These are phyloP conservation scores for Lyophyllum atratum DNA, from an alignment of 768 basidiomycete species.

Conservation along the genomic window DNA sequence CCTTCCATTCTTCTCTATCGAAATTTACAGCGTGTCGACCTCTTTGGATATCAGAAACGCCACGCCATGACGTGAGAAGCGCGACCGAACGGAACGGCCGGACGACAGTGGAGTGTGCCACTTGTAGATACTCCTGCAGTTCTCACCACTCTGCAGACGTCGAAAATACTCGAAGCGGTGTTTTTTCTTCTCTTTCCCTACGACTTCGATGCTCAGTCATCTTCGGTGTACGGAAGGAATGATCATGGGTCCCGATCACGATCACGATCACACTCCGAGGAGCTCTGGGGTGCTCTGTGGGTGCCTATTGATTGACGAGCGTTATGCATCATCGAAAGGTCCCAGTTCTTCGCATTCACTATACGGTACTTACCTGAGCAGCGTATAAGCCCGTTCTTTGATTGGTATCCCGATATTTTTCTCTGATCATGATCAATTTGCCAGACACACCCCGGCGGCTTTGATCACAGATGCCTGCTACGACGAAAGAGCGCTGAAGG, in stretches of 20 bases:
- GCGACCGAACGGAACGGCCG: neutral
- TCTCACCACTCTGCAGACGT: neutral
- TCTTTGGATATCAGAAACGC: neutral
- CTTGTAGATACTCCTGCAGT: neutral
- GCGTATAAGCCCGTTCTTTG: neutral
- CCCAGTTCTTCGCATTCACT: too few species aligned
- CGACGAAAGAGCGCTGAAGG: neutral
- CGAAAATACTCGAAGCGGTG: neutral
- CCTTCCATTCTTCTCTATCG: neutral
- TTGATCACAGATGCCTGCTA: neutral
- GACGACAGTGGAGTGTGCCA: neutral
- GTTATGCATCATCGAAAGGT: too few species aligned
- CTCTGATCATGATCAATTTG: neutral
- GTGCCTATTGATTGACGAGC: too few species aligned
- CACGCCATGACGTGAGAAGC: neutral
- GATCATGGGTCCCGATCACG: too few species aligned
- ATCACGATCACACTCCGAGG: too few species aligned
- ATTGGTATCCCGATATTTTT: neutral
- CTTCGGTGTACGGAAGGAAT: neutral
- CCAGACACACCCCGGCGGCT: too few species aligned
- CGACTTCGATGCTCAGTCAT: neutral
- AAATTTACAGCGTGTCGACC: neutral
- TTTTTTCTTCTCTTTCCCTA: neutral
- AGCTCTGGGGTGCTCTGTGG: too few species aligned
- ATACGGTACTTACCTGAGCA: neutral